Evolutionary conservation across 129 eudicot species (phyloP).

Genomic region (Flaveria brownii): DNA sequence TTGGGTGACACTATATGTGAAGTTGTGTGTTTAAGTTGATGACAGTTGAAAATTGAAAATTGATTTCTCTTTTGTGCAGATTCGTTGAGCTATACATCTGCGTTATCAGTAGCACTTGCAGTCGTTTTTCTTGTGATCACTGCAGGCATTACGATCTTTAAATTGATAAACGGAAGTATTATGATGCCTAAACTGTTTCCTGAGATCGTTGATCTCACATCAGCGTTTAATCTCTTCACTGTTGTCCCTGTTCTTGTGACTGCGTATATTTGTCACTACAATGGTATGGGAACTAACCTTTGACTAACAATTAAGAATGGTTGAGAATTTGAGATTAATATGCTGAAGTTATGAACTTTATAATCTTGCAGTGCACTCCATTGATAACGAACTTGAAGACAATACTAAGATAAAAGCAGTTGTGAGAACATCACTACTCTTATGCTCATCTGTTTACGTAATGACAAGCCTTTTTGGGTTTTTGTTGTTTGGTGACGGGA

Average conservation of each 20-base stretch:
- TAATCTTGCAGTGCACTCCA: slow-evolving; percentile 75
- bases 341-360: slow-evolving; percentile 21
- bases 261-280: slow-evolving; percentile 90
- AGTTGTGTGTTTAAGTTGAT: neutral
- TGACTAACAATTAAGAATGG: neutral
- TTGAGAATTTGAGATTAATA: neutral
- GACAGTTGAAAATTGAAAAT: neutral
- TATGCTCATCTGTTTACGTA: slow-evolving; percentile 77
- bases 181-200: slow-evolving; percentile 81
- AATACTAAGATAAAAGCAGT: slow-evolving; percentile 61
- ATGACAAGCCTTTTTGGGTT: slow-evolving; percentile 89
- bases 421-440: slow-evolving; percentile 66
- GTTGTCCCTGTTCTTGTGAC: slow-evolving; percentile 93
- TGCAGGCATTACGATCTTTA: slow-evolving; percentile 74
- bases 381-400: slow-evolving; percentile 84
- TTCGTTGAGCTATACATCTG: slow-evolving; percentile 89
- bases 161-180: slow-evolving; percentile 60
- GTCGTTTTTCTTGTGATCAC: slow-evolving; percentile 80
- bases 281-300: slow-evolving; percentile 41
- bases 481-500: slow-evolving; percentile 78
- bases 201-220: slow-evolving; percentile 48
- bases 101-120: slow-evolving; percentile 88
- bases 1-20: slow-evolving; percentile 9
- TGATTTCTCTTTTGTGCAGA: slow-evolving; percentile 53
- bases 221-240: slow-evolving; percentile 76